These are phyloP conservation scores for Carallia pectinifolia DNA, from an alignment of 345 rosid species.

Conservation along the genomic window DNA sequence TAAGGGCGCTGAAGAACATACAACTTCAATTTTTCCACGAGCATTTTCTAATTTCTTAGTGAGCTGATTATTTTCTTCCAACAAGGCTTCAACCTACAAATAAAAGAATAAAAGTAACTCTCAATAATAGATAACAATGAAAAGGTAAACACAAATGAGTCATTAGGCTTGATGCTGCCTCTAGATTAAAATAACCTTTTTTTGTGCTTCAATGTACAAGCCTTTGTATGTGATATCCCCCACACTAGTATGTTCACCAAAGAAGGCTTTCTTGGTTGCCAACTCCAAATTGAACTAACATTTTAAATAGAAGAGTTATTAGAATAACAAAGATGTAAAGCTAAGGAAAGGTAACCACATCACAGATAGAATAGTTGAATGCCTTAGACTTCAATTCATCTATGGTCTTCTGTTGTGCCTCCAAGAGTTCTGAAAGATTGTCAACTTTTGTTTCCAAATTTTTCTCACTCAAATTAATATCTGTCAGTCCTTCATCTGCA, in stretches of 20 bases:
- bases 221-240: slow-evolving; percentile 33
- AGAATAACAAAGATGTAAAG: not conserved
- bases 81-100: slow-evolving; percentile 28
- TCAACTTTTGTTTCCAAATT: slow-evolving; percentile 33
- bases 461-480: slow-evolving; percentile 12
- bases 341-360: not conserved
- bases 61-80: slow-evolving; percentile 24
- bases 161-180: not conserved
- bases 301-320: not conserved
- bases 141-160: not conserved
- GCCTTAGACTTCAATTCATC: slow-evolving; percentile 29
- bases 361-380: not conserved
- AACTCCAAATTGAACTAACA: slow-evolving; percentile 14
- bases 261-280: slow-evolving; percentile 16
- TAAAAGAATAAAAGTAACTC: not conserved
- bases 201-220: slow-evolving; percentile 49
- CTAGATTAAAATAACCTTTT: slow-evolving; percentile 36
- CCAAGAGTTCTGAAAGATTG: slow-evolving; percentile 23
- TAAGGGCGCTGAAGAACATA: slow-evolving; percentile 9
- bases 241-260: not conserved
- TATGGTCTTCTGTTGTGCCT: slow-evolving; percentile 23
- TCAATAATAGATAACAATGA: not conserved
- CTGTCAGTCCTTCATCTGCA: slow-evolving; percentile 17
- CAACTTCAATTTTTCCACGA: slow-evolving; percentile 23
- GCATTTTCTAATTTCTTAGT: slow-evolving; percentile 14